Percentiles rank a stretch among this genome's conserved stretches.
These are phyloP conservation scores for Toxicodendron radicans DNA, from an alignment of 345 rosid genomes.

Conservation along the genomic window DNA sequence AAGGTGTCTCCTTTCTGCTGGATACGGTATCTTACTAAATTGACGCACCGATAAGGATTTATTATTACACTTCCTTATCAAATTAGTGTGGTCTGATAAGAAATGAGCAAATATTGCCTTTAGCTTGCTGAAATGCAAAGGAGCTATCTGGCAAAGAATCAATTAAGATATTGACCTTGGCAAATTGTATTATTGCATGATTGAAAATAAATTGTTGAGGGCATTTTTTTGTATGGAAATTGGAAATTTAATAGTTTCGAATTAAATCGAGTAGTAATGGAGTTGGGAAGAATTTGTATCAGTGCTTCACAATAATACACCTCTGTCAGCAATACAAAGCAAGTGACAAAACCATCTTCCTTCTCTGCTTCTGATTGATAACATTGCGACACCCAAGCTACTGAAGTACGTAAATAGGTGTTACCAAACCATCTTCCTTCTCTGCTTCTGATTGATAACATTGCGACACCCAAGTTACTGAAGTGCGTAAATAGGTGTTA, in stretches of 20 bases:
- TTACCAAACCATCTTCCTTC: background rate
- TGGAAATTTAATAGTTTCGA: background rate
- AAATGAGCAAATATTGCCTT: background rate
- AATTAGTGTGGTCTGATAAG: background rate
- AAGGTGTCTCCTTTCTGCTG: slow-evolving; percentile 1
- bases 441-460: background rate
- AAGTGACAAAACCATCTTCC: background rate
- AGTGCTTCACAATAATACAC: background rate
- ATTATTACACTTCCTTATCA: background rate
- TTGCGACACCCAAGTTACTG: background rate
- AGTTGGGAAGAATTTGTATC: background rate
- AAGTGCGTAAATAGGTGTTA: background rate
- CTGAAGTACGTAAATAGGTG: background rate
- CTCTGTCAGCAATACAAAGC: background rate
- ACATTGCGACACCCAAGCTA: background rate
- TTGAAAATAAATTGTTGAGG: background rate
- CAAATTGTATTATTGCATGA: background rate
- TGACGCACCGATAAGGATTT: background rate
- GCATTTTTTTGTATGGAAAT: background rate
- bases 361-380: background rate
- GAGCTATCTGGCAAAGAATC: background rate
- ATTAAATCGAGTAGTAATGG: background rate
- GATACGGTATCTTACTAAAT: background rate
- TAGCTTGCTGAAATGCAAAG: background rate
- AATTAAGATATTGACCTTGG: background rate